A percentile compares a stretch with the other conserved stretches of the same genome.
Evolutionary conservation across 2,329 filamentous ascomycete genomes (phyloP).

Genomic region (Byssoonygena ceratinophila): DNA sequence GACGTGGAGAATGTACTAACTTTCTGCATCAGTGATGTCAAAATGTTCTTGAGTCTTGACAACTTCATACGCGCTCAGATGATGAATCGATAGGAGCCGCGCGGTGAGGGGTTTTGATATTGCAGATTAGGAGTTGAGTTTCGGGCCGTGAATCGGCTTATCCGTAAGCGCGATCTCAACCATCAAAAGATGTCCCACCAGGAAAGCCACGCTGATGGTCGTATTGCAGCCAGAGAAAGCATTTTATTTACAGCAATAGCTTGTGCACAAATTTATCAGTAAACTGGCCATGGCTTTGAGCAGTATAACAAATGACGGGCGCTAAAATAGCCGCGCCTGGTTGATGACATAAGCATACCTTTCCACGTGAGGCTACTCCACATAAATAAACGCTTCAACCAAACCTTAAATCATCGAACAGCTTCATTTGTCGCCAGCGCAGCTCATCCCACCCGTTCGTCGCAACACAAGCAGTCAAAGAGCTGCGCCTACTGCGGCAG

Average conservation of each 20-base stretch:
- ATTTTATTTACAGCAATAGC: too few relatives aligned
- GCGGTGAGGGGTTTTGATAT: background rate
- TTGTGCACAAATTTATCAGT: too few relatives aligned
- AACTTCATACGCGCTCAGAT: background rate
- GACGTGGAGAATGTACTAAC: background rate
- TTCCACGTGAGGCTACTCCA: background rate
- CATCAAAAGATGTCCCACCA: too few relatives aligned
- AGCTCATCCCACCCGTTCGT: background rate
- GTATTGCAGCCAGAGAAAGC: too few relatives aligned
- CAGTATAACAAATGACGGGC: background rate
- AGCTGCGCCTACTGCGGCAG: background rate
- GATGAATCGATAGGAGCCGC: background rate
- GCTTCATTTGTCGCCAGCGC: conserved; percentile 5
- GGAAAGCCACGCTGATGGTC: background rate
- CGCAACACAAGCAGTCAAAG: background rate
- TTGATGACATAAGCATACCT: background rate
- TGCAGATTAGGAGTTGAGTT: background rate
- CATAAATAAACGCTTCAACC: background rate
- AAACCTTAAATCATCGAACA: conserved; percentile 9
- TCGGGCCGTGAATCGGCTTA: background rate
- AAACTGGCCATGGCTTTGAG: too few relatives aligned
- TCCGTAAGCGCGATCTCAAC: background rate
- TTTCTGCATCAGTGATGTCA: too few relatives aligned
- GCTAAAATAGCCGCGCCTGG: background rate
- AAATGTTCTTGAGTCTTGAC: too few relatives aligned